Evolutionary conservation across 2,329 filamentous ascomycete genomes (phyloP).

Genomic region (Botrytis fragariae): DNA sequence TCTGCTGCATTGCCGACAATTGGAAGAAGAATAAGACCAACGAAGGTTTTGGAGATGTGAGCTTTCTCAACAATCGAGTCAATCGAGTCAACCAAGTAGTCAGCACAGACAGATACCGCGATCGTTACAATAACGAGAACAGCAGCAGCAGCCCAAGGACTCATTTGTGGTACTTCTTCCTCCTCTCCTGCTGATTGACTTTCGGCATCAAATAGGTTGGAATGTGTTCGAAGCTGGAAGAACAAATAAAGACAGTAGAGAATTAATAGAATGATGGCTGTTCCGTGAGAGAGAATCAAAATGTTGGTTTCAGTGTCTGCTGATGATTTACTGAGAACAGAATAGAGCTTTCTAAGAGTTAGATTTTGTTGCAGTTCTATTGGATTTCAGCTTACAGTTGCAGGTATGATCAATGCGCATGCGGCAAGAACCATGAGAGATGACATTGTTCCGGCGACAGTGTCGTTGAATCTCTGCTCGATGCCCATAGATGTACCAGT

Average conservation of each 20-base stretch:
- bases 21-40: conserved; percentile 73
- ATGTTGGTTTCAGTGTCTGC: conserved; percentile 54
- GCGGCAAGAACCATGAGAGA: conserved; percentile 71
- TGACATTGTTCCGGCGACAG: conserved; percentile 75
- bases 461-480: conserved; percentile 74
- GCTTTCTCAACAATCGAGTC: conserved; percentile 66
- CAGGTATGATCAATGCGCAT: conserved; percentile 75
- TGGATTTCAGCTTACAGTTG: conserved; percentile 50
- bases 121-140: conserved; percentile 67
- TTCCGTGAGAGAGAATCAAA: conserved; percentile 70
- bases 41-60: conserved; percentile 74
- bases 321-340: conserved; percentile 52
- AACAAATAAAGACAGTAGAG: conserved; percentile 74
- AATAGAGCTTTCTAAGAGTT: conserved; percentile 53
- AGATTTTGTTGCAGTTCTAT: conserved; percentile 5
- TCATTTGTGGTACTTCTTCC: conserved; percentile 13
- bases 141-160: conserved; percentile 32
- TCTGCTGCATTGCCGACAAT: conserved; percentile 79
- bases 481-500: conserved; percentile 26
- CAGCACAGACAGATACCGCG: conserved; percentile 68
- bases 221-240: conserved; percentile 76
- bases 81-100: conserved; percentile 74
- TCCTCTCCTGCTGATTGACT: conserved; percentile 28
- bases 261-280: conserved; percentile 69
- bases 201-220: conserved; percentile 65